These are phyloP conservation scores for Canavalia gladiata DNA, from an alignment of 306 rosid genomes.

Conservation along the genomic window DNA sequence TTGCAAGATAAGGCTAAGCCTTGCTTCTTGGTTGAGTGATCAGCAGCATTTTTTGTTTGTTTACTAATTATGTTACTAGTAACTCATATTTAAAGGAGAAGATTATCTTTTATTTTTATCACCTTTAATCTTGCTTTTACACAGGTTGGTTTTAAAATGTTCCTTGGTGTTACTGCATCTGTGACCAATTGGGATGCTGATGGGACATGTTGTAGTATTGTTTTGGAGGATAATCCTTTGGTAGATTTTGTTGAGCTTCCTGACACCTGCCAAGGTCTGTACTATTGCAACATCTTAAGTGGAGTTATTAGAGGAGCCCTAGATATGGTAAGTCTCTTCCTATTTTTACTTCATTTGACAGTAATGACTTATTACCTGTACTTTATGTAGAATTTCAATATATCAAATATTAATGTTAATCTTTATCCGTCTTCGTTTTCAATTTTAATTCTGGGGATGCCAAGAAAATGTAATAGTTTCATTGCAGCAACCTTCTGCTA, in stretches of 20 bases:
- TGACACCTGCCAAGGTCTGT: constrained; percentile 45
- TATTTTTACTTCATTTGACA: constrained; percentile 18
- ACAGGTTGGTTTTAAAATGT: constrained; percentile 97
- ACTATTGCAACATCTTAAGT: constrained; percentile 55
- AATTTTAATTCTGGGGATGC: background rate
- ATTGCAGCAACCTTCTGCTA: background rate
- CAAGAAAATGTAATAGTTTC: no score
- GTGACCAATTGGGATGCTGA: constrained; percentile 97
- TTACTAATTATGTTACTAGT: no score
- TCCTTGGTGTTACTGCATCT: constrained; percentile 92
- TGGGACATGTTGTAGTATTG: constrained; percentile 76
- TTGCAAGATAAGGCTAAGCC: background rate
- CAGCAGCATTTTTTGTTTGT: background rate
- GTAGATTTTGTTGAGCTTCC: constrained; percentile 99
- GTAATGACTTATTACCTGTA: background rate
- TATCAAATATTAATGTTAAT: no score
- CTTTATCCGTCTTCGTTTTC: constrained; percentile 1
- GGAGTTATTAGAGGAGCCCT: constrained; percentile 98
- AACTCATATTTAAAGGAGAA: no score
- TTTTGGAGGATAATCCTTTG: constrained; percentile 97
- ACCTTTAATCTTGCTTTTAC: constrained; percentile 25
- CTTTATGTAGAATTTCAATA: background rate
- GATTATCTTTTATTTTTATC: no score
- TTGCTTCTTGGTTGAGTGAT: constrained; percentile 32
- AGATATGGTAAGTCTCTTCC: constrained; percentile 75